These are phyloP conservation scores for Salix caprea DNA, from an alignment of 345 rosid genomes.

Conservation along the genomic window DNA sequence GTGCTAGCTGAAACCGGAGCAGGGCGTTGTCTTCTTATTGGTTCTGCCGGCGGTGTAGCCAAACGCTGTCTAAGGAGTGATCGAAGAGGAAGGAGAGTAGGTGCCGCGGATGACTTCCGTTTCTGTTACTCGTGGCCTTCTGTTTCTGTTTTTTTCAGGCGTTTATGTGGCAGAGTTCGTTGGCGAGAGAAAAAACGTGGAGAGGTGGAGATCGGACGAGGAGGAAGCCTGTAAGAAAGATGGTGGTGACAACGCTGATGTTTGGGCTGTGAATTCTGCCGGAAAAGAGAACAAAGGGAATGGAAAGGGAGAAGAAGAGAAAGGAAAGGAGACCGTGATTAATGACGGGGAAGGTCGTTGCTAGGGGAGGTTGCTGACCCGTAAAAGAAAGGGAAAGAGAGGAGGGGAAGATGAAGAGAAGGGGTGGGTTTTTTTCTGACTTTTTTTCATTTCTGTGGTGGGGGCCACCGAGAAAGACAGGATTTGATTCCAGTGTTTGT, in stretches of 20 bases:
- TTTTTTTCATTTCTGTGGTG: not conserved
- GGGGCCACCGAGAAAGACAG: constrained; percentile 10
- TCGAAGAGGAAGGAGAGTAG: not conserved
- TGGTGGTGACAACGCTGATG: not conserved
- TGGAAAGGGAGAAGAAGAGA: not conserved
- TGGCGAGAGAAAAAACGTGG: not conserved
- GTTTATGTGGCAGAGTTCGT: not conserved
- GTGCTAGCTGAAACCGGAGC: not conserved
- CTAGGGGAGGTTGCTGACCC: too few species aligned
- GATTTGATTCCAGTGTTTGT: not conserved
- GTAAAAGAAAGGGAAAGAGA: too few species aligned
- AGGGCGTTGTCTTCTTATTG: not conserved
- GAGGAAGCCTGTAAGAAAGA: not conserved
- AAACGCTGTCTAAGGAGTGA: not conserved
- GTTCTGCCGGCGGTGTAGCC: not conserved
- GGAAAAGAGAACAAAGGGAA: not conserved
- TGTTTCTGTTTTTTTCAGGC: not conserved
- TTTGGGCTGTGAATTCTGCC: not conserved
- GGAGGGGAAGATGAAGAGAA: too few species aligned
- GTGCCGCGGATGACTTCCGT: not conserved
- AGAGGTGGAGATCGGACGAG: not conserved
- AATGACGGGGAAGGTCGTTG: too few species aligned
- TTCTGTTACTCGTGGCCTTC: not conserved
- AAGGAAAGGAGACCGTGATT: too few species aligned
- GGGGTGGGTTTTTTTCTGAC: not conserved